Evolutionary conservation across 805 yeast genomes (phyloP).

Genomic region (Nakazawaea peltata): DNA sequence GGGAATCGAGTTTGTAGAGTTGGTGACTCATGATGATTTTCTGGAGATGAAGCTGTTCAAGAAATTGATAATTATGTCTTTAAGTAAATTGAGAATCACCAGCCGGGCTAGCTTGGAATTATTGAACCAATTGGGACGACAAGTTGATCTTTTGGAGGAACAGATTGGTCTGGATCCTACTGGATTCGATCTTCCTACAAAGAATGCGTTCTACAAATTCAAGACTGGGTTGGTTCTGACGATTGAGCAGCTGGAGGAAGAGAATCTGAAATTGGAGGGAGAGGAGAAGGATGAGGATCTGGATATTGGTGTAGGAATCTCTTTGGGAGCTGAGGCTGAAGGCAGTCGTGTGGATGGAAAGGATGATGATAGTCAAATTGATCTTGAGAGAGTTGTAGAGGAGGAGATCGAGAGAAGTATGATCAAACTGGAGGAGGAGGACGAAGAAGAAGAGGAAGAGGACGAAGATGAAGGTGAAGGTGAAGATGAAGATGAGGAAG

Average conservation of each 20-base stretch:
- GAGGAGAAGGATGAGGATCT: background rate
- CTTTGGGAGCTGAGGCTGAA: slow-evolving; percentile 5
- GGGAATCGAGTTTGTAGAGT: slow-evolving; percentile 43
- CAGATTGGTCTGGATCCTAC: slow-evolving; percentile 11
- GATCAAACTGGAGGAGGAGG: slow-evolving; percentile 14
- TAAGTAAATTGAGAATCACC: slow-evolving; percentile 41
- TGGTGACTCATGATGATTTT: slow-evolving; percentile 32
- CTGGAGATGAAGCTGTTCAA: slow-evolving; percentile 44
- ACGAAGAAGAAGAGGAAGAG: slow-evolving; percentile 12
- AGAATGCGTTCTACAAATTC: slow-evolving; percentile 18
- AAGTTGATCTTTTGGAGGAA: slow-evolving; percentile 12
- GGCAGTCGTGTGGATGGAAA: slow-evolving; percentile 3
- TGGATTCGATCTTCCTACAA: slow-evolving; percentile 16
- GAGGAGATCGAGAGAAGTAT: slow-evolving; percentile 16
- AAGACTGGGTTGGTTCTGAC: slow-evolving; percentile 8
- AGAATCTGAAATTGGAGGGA: slow-evolving; percentile 4
- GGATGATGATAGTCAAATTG: slow-evolving; percentile 6
- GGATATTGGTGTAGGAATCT: slow-evolving; percentile 1
- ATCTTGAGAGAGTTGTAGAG: slow-evolving; percentile 10
- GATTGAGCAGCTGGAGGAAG: slow-evolving; percentile 4
- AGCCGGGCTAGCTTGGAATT: slow-evolving; percentile 12
- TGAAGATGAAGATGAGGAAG: slow-evolving; percentile 11
- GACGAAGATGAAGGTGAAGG: slow-evolving; percentile 14
- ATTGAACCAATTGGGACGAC: slow-evolving; percentile 14
- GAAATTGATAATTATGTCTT: slow-evolving; percentile 42